phyloP scores from a whole-genome alignment of 192 early-diverging fungal species.

The Coemansia sp. region DNA sequence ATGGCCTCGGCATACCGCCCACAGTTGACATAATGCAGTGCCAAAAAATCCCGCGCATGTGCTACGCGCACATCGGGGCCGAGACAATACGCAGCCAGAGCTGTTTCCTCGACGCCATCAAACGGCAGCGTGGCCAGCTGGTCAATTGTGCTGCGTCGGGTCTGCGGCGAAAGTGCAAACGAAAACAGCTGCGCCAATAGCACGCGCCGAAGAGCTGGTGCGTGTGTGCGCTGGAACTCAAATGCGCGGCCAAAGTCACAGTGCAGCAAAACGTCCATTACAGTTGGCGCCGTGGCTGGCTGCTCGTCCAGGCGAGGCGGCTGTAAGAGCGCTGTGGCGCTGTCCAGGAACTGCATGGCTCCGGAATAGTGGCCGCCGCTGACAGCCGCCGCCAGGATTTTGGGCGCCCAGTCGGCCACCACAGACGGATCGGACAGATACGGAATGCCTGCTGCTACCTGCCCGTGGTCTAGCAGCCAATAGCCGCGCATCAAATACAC shows the following conservation, averaged over 20 bases:
- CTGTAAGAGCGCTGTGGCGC: conserved; percentile 33
- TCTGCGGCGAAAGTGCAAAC: conserved; percentile 30
- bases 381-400: conserved; percentile 36
- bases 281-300: conserved; percentile 17
- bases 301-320: conserved; percentile 27
- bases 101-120: conserved; percentile 32
- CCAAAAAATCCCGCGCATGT: conserved; percentile 46
- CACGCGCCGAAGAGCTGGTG: conserved; percentile 24
- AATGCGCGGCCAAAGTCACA: conserved; percentile 47
- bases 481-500: conserved; percentile 48
- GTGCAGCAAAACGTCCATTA: conserved; percentile 43
- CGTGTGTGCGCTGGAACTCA: conserved; percentile 36
- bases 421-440: conserved; percentile 50
- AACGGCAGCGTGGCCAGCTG: conserved; percentile 37
- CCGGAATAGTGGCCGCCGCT: conserved; percentile 13
- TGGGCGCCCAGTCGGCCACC: conserved; percentile 45
- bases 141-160: conserved; percentile 18
- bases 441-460: conserved; percentile 22
- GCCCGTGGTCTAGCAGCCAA: conserved; percentile 56
- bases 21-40: conserved; percentile 44
- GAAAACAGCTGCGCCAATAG: conserved; percentile 47
- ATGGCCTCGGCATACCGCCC: conserved; percentile 49
- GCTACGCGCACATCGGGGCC: conserved; percentile 9
- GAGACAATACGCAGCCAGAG: conserved; percentile 31
- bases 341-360: conserved; percentile 35